phyloP scores from a whole-genome alignment of 2,329 filamentous ascomycete genomes.

The Cadophora sp. region DNA sequence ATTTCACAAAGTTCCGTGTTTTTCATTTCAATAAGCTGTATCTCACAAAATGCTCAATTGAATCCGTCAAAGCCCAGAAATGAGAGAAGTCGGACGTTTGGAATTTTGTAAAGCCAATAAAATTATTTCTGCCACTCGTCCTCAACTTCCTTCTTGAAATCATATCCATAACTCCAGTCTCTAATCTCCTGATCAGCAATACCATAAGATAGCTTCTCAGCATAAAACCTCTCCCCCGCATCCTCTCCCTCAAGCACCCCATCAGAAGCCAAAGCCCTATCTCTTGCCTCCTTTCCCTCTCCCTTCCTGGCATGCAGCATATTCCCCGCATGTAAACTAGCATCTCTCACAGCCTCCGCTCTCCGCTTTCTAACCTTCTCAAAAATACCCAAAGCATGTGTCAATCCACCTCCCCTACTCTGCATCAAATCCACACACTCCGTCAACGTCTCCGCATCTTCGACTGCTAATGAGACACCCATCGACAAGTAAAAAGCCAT shows the following conservation, averaged over 20 bases:
- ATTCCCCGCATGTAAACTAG: constrained; percentile 6
- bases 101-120: too few species aligned
- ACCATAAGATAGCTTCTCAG: neutral
- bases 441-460: constrained; percentile 10
- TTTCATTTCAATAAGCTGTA: too few species aligned
- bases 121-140: neutral
- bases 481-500: constrained; percentile 5
- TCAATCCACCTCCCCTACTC: neutral
- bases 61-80: too few species aligned
- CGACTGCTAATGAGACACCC: constrained; percentile 5
- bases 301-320: neutral
- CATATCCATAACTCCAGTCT: constrained; percentile 7
- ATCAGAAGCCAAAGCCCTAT: neutral
- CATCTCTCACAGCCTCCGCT: constrained; percentile 6
- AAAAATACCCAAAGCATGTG: neutral
- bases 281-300: neutral
- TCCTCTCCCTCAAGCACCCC: neutral
- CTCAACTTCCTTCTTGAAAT: neutral
- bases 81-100: too few species aligned
- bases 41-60: too few species aligned
- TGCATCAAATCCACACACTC: neutral
- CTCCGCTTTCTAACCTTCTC: constrained; percentile 4
- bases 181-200: constrained; percentile 7
- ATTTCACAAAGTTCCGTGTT: too few species aligned
- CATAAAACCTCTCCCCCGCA: neutral